Conservation (phyloP, 1,284 basidiomycete genomes). For the Cryptococcus floricola region DNA sequence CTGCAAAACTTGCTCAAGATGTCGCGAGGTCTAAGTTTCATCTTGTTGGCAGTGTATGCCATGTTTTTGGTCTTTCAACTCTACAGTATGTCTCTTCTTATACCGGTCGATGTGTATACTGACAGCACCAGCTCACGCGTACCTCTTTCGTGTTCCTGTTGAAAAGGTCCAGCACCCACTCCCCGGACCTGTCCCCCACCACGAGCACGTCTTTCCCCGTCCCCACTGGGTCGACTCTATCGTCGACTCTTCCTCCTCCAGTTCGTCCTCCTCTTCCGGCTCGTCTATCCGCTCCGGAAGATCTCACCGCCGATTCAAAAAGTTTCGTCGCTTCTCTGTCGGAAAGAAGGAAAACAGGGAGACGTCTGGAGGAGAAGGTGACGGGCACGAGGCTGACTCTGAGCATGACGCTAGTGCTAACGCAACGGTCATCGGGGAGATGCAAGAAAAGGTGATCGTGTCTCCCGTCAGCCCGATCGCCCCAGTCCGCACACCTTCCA, state of each 20-base stretch:
- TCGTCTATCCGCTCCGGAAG: conserved; percentile 8
- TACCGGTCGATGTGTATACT: neutral
- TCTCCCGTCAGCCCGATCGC: conserved; percentile 1
- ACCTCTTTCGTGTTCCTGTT: conserved; percentile 53
- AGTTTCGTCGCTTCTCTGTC: conserved; percentile 24
- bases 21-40: conserved; percentile 55
- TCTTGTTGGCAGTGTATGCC: conserved; percentile 58
- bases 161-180: conserved; percentile 24
- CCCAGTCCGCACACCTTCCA: neutral
- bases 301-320: conserved; percentile 13
- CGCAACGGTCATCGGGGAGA: neutral
- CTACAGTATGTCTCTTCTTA: conserved; percentile 50
- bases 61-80: conserved; percentile 50
- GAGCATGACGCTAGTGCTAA: neutral
- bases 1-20: conserved; percentile 48
- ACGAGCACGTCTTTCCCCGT: conserved; percentile 41
- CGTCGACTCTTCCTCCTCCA: conserved; percentile 30
- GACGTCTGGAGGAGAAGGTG: neutral
- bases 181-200: conserved; percentile 38
- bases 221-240: conserved; percentile 47
- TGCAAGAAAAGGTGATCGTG: conserved; percentile 1
- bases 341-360: conserved; percentile 6
- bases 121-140: conserved; percentile 50
- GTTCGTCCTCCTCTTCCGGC: conserved; percentile 20
- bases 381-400: conserved; percentile 10